phyloP scores from a whole-genome alignment of 306 rosid genomes.

The Hippophae rhamnoides region DNA sequence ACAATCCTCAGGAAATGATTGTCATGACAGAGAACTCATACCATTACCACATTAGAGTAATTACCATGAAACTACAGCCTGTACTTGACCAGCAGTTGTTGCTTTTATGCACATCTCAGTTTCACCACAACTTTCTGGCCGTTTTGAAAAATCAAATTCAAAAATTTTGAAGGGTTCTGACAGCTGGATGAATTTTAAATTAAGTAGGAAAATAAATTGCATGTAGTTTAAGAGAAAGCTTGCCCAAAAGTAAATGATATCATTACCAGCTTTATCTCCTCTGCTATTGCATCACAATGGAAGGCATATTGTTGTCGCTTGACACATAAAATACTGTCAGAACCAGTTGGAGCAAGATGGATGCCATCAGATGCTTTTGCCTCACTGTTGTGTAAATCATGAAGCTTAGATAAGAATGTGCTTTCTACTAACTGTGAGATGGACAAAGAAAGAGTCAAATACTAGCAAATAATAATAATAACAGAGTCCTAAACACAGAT shows the following conservation, averaged over 20 bases:
- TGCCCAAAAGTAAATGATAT: slow-evolving; percentile 13
- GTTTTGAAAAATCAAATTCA: slow-evolving; percentile 95
- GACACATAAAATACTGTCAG: slow-evolving; percentile 37
- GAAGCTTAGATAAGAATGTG: slow-evolving; percentile 56
- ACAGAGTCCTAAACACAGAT: background rate
- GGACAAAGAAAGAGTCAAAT: background rate
- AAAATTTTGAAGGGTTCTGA: slow-evolving; percentile 97
- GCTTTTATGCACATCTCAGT: slow-evolving; percentile 50
- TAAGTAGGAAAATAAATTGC: slow-evolving; percentile 34
- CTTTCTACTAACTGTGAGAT: slow-evolving; percentile 75
- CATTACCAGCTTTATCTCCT: slow-evolving; percentile 66
- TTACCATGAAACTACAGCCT: slow-evolving; percentile 86
- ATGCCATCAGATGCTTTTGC: slow-evolving; percentile 49
- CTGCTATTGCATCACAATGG: slow-evolving; percentile 50
- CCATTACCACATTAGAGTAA: slow-evolving; percentile 11
- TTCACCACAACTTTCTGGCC: slow-evolving; percentile 81
- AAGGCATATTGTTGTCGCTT: slow-evolving; percentile 65
- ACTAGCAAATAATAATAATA: background rate
- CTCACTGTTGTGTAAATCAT: slow-evolving; percentile 61
- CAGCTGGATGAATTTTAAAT: slow-evolving; percentile 63
- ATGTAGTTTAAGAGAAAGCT: slow-evolving; percentile 12
- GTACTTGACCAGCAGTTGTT: slow-evolving; percentile 56
- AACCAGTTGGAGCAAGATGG: slow-evolving; percentile 47
- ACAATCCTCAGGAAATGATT: background rate
- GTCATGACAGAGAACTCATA: slow-evolving; percentile 1